phyloP scores from a whole-genome alignment of 192 early-diverging fungal species.

The Coemansia sp. region DNA sequence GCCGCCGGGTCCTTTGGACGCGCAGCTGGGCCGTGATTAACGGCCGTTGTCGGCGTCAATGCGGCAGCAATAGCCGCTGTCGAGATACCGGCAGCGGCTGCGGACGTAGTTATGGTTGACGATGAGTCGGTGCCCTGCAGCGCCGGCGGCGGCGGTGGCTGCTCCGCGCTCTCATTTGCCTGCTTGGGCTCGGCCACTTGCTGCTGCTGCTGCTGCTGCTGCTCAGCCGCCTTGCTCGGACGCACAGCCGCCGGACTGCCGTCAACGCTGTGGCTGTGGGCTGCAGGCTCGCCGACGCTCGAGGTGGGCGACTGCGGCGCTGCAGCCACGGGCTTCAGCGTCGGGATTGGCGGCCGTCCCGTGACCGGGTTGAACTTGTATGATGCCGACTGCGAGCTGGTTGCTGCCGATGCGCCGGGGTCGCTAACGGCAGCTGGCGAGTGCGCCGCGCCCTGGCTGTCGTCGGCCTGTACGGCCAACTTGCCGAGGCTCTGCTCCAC shows the following conservation, averaged over 20 bases:
- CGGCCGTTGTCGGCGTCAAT: constrained; percentile 8
- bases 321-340: constrained; percentile 1
- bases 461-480: neutral
- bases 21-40: neutral
- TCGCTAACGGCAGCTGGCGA: neutral
- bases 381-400: neutral
- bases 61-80: neutral
- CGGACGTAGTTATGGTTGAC: neutral
- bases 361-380: constrained; percentile 39
- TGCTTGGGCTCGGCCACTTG: too few relatives aligned
- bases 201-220: neutral
- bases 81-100: constrained; percentile 7
- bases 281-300: neutral
- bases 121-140: neutral
- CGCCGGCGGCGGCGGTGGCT: neutral
- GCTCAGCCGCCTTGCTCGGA: neutral
- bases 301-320: neutral
- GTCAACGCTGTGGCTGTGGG: too few relatives aligned
- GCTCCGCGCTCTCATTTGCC: neutral
- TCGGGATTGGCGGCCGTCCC: constrained; percentile 39
- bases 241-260: too few relatives aligned
- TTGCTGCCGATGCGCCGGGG: neutral
- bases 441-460: neutral
- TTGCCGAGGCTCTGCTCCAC: neutral
- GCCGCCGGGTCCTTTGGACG: neutral